Evolutionary conservation across 257 asterid species (phyloP).

Genomic region (Coffea canephora): DNA sequence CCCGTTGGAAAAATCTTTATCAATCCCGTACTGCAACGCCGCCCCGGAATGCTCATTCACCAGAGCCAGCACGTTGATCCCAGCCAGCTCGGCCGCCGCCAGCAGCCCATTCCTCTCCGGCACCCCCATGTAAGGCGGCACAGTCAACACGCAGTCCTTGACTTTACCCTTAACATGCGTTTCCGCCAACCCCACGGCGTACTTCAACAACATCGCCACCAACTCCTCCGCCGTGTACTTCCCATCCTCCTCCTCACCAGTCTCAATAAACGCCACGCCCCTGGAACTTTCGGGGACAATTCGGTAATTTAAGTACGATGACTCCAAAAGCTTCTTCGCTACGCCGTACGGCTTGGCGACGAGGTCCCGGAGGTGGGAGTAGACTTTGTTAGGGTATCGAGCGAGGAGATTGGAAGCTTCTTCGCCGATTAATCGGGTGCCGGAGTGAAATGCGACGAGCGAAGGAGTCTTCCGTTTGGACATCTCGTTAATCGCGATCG

Average conservation of each 20-base stretch:
- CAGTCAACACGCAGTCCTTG: constrained; percentile 88
- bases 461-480: constrained; percentile 93
- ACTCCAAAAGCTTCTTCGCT: constrained; percentile 29
- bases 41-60: constrained; percentile 93
- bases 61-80: constrained; percentile 83
- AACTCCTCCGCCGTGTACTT: constrained; percentile 79
- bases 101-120: constrained; percentile 77
- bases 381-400: constrained; percentile 81
- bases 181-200: constrained; percentile 70
- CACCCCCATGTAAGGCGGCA: constrained; percentile 85
- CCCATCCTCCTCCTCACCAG: constrained; percentile 41
- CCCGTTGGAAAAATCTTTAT: constrained; percentile 86
- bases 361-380: constrained; percentile 61
- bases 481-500: constrained; percentile 96
- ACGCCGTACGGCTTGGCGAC: constrained; percentile 58
- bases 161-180: constrained; percentile 59
- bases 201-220: constrained; percentile 84
- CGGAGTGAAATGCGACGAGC: constrained; percentile 73
- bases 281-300: constrained; percentile 43
- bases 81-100: constrained; percentile 89
- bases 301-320: constrained; percentile 51
- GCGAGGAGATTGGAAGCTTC: constrained; percentile 81
- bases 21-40: constrained; percentile 98
- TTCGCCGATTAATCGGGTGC: constrained; percentile 79
- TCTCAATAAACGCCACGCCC: constrained; percentile 46